Evolutionary conservation across 345 rosid genomes (phyloP).

Genomic region (Turnera subulata): DNA sequence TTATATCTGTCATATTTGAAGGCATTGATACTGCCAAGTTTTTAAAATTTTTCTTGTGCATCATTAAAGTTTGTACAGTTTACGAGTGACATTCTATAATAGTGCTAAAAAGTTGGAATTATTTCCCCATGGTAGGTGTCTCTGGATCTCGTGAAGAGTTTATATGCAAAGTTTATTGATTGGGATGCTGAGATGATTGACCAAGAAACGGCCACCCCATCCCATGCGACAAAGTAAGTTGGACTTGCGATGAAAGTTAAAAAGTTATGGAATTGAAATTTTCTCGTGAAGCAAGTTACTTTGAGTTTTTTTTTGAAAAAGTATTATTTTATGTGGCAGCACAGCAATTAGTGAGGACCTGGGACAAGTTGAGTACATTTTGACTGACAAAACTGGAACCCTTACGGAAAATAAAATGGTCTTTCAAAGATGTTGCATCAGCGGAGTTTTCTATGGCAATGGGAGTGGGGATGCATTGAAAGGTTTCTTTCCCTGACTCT

Average conservation of each 20-base stretch:
- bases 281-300: background rate
- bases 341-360: constrained; percentile 99
- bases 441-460: constrained; percentile 77
- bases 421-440: constrained; percentile 90
- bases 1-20: too few species aligned
- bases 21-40: too few species aligned
- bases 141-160: constrained; percentile 88
- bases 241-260: constrained; percentile 2
- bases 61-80: too few species aligned
- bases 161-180: constrained; percentile 93
- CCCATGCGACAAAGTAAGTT: constrained; percentile 94
- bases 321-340: constrained; percentile 66
- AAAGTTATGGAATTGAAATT: constrained; percentile 4
- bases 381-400: constrained; percentile 99
- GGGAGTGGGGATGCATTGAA: constrained; percentile 88
- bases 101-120: background rate
- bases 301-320: constrained; percentile 15
- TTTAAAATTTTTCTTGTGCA: too few species aligned
- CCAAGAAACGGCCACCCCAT: constrained; percentile 65
- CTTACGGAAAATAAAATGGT: constrained; percentile 96
- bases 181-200: constrained; percentile 90
- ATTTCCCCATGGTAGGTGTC: constrained; percentile 59
- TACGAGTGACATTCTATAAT: too few species aligned
- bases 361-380: constrained; percentile 97
- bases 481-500: constrained; percentile 44